These are phyloP conservation scores for Pseudogymnoascus verrucosus DNA, from an alignment of 2,329 filamentous ascomycete genomes.

Conservation along the genomic window DNA sequence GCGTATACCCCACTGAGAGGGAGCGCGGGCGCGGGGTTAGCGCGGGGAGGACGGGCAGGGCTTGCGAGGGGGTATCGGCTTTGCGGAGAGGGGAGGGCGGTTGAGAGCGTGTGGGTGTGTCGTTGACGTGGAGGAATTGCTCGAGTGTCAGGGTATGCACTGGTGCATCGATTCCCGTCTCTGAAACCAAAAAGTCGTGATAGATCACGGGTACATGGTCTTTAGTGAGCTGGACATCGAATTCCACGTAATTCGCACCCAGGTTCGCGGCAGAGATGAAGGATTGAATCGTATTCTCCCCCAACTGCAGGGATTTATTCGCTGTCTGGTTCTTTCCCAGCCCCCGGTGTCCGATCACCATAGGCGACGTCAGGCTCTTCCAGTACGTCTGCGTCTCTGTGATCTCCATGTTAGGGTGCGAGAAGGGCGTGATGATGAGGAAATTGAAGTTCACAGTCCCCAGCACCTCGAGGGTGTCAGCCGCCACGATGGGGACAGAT, in stretches of 20 bases:
- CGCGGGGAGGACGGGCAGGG: slow-evolving; percentile 14
- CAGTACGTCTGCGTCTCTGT: slow-evolving; percentile 90
- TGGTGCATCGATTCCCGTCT: slow-evolving; percentile 93
- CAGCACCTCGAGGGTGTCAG: slow-evolving; percentile 77
- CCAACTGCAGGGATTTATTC: slow-evolving; percentile 82
- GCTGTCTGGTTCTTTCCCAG: slow-evolving; percentile 84
- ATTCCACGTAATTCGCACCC: slow-evolving; percentile 67
- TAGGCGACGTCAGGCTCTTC: slow-evolving; percentile 75
- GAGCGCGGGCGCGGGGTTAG: slow-evolving; percentile 25
- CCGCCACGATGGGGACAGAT: slow-evolving; percentile 81
- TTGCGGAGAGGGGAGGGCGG: slow-evolving; percentile 35
- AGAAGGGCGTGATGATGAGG: slow-evolving; percentile 86
- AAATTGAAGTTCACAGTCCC: slow-evolving; percentile 97
- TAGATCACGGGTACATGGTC: slow-evolving; percentile 98
- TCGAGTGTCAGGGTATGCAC: slow-evolving; percentile 92
- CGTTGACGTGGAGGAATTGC: slow-evolving; percentile 80
- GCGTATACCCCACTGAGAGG: slow-evolving; percentile 24
- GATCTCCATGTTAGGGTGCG: slow-evolving; percentile 87
- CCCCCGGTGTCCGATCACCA: slow-evolving; percentile 66
- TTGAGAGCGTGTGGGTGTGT: slow-evolving; percentile 33
- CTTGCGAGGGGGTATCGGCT: slow-evolving; percentile 18
- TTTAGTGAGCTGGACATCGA: slow-evolving; percentile 96
- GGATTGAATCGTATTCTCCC: slow-evolving; percentile 91
- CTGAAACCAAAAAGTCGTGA: slow-evolving; percentile 95
- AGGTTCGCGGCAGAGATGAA: slow-evolving; percentile 95